A percentile compares a stretch with the other conserved stretches of the same genome.
Conservation (phyloP, 1,139 yeast genomes). For the Arxiozyma slooffiae region DNA sequence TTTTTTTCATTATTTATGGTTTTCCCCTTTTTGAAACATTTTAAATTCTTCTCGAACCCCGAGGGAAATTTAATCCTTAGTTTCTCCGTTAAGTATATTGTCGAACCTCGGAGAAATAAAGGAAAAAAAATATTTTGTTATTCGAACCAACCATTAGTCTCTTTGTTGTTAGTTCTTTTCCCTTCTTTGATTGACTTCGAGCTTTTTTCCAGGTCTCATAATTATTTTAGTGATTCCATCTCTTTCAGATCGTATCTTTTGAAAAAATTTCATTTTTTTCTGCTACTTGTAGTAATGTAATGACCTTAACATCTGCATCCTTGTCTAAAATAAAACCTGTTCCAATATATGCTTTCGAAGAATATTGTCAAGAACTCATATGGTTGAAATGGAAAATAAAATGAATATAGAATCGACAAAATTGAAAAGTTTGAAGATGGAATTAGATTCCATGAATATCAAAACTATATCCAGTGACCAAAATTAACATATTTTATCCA, state of each 20-base stretch:
- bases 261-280: slow-evolving; percentile 20
- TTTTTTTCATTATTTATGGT: neutral
- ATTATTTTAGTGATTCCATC: slow-evolving; percentile 29
- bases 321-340: slow-evolving; percentile 18
- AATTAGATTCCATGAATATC: neutral
- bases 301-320: slow-evolving; percentile 21
- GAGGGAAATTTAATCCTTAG: neutral
- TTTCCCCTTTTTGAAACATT: neutral
- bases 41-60: neutral
- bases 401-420: slow-evolving; percentile 5
- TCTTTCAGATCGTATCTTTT: slow-evolving; percentile 24
- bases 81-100: neutral
- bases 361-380: slow-evolving; percentile 1
- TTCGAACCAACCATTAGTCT: too few species aligned
- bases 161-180: too few species aligned
- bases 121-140: too few species aligned
- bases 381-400: slow-evolving; percentile 9
- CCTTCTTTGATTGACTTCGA: too few species aligned
- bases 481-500: neutral
- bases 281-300: slow-evolving; percentile 17
- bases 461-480: neutral
- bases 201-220: slow-evolving; percentile 26
- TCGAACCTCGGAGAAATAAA: neutral
- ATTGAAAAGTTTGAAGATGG: neutral
- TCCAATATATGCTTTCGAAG: slow-evolving; percentile 8